Conservation (phyloP, 2,329 filamentous ascomycete species). For the Sporothrix sp. region DNA sequence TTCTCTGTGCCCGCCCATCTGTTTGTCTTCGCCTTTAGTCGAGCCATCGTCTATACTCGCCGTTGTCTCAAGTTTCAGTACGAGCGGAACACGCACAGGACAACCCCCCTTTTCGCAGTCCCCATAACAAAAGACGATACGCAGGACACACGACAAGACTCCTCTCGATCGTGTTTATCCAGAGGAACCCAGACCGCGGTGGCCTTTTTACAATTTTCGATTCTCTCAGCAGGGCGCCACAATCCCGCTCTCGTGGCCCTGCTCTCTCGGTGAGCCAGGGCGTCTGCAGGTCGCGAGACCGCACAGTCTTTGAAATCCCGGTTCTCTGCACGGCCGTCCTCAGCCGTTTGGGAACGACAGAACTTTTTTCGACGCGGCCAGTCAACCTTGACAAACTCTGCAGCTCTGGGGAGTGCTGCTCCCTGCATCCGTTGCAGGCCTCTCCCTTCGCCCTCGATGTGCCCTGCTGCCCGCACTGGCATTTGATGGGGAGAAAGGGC, state of each 20-base stretch:
- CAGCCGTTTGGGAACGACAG: too few species aligned
- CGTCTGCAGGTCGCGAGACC: not conserved
- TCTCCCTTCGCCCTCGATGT: constrained; percentile 9
- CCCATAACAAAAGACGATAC: not conserved
- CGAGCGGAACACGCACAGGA: constrained; percentile 7
- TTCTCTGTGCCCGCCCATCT: not conserved
- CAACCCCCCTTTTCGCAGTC: not conserved
- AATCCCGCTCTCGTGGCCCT: too few species aligned
- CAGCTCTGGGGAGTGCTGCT: not conserved
- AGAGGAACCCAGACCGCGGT: not conserved
- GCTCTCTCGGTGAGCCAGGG: not conserved
- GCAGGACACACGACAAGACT: not conserved
- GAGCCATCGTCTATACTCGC: not conserved
- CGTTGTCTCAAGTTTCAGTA: constrained; percentile 11
- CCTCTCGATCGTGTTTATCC: not conserved
- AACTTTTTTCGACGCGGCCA: not conserved
- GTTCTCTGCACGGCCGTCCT: too few species aligned
- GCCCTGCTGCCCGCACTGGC: constrained; percentile 5
- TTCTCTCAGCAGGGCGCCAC: too few species aligned
- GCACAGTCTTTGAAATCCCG: too few species aligned
- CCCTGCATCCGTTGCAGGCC: not conserved
- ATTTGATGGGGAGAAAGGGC: constrained; percentile 13
- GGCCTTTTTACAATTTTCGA: not conserved
- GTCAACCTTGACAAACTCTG: not conserved
- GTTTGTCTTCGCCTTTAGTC: not conserved